Evolutionary conservation across 1,284 basidiomycete species (phyloP).

Genomic region (Moesziomyces parantarcticus): DNA sequence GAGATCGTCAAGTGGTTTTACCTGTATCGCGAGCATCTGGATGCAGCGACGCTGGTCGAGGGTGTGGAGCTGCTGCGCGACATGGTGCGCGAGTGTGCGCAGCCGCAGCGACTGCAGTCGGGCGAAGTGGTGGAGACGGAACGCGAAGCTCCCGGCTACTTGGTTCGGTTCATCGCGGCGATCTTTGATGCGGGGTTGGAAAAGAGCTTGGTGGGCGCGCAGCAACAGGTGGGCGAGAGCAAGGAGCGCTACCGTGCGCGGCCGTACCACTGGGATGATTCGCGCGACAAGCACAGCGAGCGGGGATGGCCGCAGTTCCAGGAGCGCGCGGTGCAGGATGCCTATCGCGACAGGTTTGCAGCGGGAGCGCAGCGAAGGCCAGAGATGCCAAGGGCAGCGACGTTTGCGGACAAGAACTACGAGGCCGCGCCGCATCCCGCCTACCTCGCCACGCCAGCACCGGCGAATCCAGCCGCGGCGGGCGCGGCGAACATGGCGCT

Average conservation of each 20-base stretch:
- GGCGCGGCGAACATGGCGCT: not conserved
- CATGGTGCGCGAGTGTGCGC: slow-evolving; percentile 28
- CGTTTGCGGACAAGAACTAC: not conserved
- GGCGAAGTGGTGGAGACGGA: slow-evolving; percentile 46
- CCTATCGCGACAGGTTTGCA: not conserved
- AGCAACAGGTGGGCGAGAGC: slow-evolving; percentile 5
- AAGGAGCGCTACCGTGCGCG: slow-evolving; percentile 6
- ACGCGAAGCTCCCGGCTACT: slow-evolving; percentile 44
- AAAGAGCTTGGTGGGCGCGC: slow-evolving; percentile 31
- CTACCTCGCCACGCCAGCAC: slow-evolving; percentile 32
- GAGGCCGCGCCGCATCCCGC: slow-evolving; percentile 34
- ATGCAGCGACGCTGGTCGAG: slow-evolving; percentile 17
- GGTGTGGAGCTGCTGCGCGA: slow-evolving; percentile 31
- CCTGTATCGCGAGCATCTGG: slow-evolving; percentile 40
- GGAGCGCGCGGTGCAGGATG: slow-evolving; percentile 8
- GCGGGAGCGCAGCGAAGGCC: slow-evolving; percentile 1
- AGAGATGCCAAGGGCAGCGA: no score
- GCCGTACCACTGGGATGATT: slow-evolving; percentile 6
- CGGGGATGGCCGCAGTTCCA: slow-evolving; percentile 6
- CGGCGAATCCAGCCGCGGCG: not conserved
- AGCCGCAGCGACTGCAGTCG: slow-evolving; percentile 35
- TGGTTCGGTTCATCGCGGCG: slow-evolving; percentile 36
- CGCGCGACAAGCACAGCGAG: slow-evolving; percentile 1
- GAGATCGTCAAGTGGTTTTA: slow-evolving; percentile 46
- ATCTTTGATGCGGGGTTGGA: slow-evolving; percentile 40